Conservation (phyloP, 192 early-diverging fungal genomes). For the Coemansia sp. region DNA sequence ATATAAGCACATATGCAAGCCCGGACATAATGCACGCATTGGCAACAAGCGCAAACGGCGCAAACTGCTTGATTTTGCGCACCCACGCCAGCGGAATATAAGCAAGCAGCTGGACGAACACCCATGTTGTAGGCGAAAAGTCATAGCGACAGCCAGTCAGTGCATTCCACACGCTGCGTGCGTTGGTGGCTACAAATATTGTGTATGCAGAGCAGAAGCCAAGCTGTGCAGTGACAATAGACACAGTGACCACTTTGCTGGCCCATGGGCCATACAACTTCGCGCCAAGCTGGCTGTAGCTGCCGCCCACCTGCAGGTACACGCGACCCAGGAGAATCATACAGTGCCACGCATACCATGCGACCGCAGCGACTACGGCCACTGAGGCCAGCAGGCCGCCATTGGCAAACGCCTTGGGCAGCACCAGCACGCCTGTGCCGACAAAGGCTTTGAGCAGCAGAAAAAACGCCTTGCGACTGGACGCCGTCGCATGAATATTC, state of each 20-base stretch:
- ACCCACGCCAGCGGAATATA: slow-evolving; percentile 86
- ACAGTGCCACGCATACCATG: slow-evolving; percentile 60
- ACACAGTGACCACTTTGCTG: slow-evolving; percentile 62
- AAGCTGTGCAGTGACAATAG: slow-evolving; percentile 72
- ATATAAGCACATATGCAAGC: slow-evolving; percentile 78
- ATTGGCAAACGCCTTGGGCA: slow-evolving; percentile 73
- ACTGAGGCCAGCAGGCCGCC: slow-evolving; percentile 67
- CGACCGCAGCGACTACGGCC: slow-evolving; percentile 55
- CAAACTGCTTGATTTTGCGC: slow-evolving; percentile 86
- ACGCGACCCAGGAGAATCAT: slow-evolving; percentile 66
- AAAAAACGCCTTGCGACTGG: slow-evolving; percentile 70
- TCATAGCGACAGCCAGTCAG: slow-evolving; percentile 63
- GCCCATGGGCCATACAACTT: slow-evolving; percentile 60
- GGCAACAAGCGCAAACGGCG: slow-evolving; percentile 79
- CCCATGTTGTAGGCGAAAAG: slow-evolving; percentile 67
- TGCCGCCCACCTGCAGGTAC: slow-evolving; percentile 57
- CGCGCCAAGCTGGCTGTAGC: slow-evolving; percentile 67
- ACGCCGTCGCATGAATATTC: slow-evolving; percentile 55
- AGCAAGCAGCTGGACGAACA: slow-evolving; percentile 70
- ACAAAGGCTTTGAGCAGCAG: slow-evolving; percentile 79
- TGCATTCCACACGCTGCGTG: slow-evolving; percentile 66
- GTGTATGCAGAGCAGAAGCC: slow-evolving; percentile 87
- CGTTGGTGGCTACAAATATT: slow-evolving; percentile 86
- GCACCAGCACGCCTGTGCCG: slow-evolving; percentile 71
- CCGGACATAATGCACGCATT: slow-evolving; percentile 91